Conservation (phyloP, 441 rosid genomes). For the Omphalea diandra region DNA sequence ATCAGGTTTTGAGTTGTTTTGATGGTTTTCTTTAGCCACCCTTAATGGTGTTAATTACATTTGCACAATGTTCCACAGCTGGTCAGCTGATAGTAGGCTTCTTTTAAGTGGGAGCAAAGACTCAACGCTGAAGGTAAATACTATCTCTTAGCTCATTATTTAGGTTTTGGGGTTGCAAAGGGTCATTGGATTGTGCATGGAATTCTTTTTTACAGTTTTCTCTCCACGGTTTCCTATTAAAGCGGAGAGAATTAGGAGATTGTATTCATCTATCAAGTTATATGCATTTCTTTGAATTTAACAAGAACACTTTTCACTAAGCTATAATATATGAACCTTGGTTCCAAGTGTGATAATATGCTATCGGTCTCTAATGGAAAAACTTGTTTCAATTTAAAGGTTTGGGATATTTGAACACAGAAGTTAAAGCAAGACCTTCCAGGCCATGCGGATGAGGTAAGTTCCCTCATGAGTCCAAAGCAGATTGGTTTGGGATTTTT, state of each 20-base stretch:
- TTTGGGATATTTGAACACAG: constrained; percentile 82
- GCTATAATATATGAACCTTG: too few species aligned
- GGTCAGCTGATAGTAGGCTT: constrained; percentile 99
- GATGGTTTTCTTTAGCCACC: neutral
- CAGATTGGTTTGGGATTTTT: too few species aligned
- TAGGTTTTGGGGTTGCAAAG: neutral
- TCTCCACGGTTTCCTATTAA: neutral
- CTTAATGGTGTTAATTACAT: constrained; percentile 12
- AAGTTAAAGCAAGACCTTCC: constrained; percentile 94
- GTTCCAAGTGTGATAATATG: neutral
- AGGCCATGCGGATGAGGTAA: constrained; percentile 96
- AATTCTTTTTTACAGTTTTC: neutral
- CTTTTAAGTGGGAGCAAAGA: constrained; percentile 98
- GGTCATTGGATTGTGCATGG: neutral
- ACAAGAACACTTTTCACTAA: neutral
- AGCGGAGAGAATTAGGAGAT: neutral
- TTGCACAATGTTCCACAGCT: constrained; percentile 45
- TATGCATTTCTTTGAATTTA: neutral
- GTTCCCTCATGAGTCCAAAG: neutral
- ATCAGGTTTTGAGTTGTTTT: constrained; percentile 54
- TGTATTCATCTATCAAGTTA: neutral
- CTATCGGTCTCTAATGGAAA: neutral
- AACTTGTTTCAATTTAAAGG: constrained; percentile 34
- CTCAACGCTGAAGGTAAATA: constrained; percentile 84
- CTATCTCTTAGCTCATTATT: neutral